Conservation (phyloP, 2,329 filamentous ascomycete genomes). For the Cordyceps fumosorosea region DNA sequence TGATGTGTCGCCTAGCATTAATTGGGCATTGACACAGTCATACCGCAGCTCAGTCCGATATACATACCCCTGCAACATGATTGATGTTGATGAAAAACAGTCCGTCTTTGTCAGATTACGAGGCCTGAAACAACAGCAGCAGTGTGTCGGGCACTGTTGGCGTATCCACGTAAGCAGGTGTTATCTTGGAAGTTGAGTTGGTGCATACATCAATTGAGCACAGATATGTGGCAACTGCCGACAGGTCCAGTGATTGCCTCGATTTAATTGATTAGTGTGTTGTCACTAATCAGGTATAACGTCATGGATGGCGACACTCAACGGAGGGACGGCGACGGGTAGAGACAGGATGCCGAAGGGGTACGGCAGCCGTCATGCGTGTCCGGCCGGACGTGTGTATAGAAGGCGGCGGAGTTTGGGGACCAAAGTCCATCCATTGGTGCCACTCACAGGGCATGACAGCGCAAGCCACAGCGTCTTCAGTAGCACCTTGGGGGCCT, state of each 20-base stretch:
- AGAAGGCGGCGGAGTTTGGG: slow-evolving; percentile 5
- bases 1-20: background rate
- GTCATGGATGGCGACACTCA: slow-evolving; percentile 3
- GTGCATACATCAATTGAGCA: background rate
- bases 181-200: background rate
- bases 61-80: background rate
- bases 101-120: background rate
- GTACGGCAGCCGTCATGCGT: background rate
- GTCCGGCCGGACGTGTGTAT: background rate
- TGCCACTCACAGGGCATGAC: background rate
- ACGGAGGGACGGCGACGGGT: background rate
- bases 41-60: background rate
- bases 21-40: background rate
- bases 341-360: background rate
- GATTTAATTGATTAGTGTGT: background rate
- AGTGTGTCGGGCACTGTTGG: background rate
- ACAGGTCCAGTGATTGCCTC: background rate
- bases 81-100: background rate
- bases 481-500: background rate
- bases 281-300: background rate
- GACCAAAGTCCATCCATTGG: background rate
- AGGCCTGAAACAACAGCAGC: background rate
- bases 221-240: background rate
- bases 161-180: background rate
- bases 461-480: background rate